Conservation (phyloP, 2,329 filamentous ascomycete genomes). For the Apiospora rasikravindrae region DNA sequence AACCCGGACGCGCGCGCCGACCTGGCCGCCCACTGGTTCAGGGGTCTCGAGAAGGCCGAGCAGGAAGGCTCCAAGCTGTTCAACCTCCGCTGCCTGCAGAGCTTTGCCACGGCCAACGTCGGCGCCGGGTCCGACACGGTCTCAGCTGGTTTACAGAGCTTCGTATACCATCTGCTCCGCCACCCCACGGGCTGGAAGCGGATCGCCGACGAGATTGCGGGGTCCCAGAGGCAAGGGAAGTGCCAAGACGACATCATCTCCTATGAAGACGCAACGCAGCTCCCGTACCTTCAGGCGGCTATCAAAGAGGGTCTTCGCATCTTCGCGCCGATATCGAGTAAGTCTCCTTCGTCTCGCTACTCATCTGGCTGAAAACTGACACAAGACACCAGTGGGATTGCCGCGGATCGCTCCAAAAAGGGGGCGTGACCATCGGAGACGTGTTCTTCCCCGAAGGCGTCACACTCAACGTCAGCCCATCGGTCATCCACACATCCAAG, state of each 20-base stretch:
- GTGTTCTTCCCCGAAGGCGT: conserved; percentile 23
- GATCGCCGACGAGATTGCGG: conserved; percentile 26
- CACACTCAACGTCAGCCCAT: conserved; percentile 22
- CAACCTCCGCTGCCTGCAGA: conserved; percentile 19
- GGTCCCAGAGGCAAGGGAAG: conserved; percentile 21
- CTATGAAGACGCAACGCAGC: conserved; percentile 28
- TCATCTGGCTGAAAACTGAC: neutral
- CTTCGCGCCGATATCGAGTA: conserved; percentile 28
- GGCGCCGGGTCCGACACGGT: conserved; percentile 24
- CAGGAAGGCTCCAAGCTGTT: conserved; percentile 19
- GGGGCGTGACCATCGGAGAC: conserved; percentile 24
- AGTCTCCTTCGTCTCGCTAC: neutral
- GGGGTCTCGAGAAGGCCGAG: conserved; percentile 22
- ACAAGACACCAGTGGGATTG: conserved; percentile 16
- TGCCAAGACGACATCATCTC: conserved; percentile 23
- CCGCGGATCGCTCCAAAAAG: conserved; percentile 25
- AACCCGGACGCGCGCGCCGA: conserved; percentile 25
- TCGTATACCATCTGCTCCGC: conserved; percentile 22
- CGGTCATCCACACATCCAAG: conserved; percentile 19
- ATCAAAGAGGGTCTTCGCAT: conserved; percentile 35
- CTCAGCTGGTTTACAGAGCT: conserved; percentile 22
- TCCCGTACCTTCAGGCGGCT: conserved; percentile 34
- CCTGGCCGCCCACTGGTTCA: conserved; percentile 26
- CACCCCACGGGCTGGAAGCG: conserved; percentile 21
- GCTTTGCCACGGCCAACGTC: conserved; percentile 20